Evolutionary conservation across 352 stramenopile species (phyloP).

Genomic region (Phytophthora melonis): DNA sequence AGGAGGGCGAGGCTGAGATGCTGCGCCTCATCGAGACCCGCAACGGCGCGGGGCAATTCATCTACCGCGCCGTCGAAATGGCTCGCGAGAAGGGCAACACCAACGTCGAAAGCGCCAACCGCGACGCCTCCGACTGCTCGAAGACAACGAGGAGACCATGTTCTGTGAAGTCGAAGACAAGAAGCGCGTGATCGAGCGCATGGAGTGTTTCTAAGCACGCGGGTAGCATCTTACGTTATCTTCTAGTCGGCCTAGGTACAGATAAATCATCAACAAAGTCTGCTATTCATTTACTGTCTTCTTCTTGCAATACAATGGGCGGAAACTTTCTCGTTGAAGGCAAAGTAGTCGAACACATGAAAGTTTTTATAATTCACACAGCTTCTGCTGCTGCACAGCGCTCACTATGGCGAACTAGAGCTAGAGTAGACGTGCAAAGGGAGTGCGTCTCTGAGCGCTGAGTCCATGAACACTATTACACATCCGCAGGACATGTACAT

Average conservation of each 20-base stretch:
- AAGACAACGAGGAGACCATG: conserved; percentile 86
- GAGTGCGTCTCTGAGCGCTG: too few species aligned
- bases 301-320: too few species aligned
- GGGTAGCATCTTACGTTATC: conserved; percentile 34
- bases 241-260: conserved; percentile 34
- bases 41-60: conserved; percentile 74
- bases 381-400: too few species aligned
- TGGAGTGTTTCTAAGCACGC: conserved; percentile 67
- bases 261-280: conserved; percentile 46
- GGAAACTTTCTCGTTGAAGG: too few species aligned
- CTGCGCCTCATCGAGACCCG: conserved; percentile 68
- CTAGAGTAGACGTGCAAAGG: too few species aligned
- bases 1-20: conserved; percentile 76
- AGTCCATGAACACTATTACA: too few species aligned
- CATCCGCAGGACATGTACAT: too few species aligned
- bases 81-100: conserved; percentile 73
- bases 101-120: conserved; percentile 81
- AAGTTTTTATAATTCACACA: too few species aligned
- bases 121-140: conserved; percentile 89
- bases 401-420: too few species aligned
- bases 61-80: conserved; percentile 78
- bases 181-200: conserved; percentile 84
- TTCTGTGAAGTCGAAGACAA: conserved; percentile 96
- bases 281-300: conserved; percentile 39
- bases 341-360: too few species aligned